phyloP scores from a whole-genome alignment of 2,329 filamentous ascomycete genomes.

The Phoma herbarum region DNA sequence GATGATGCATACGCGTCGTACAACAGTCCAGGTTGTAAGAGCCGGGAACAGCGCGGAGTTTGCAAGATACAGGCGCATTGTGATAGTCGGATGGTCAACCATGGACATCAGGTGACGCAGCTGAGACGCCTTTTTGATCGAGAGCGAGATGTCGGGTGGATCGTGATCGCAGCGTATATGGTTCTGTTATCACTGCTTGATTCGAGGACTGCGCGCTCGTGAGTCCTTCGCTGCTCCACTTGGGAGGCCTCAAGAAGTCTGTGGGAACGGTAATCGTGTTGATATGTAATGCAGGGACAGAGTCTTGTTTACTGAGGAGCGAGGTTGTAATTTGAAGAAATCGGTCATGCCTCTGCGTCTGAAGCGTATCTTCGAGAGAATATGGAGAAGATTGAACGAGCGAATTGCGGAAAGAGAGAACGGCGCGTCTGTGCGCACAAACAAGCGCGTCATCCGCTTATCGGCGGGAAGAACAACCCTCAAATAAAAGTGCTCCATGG shows the following conservation, averaged over 20 bases:
- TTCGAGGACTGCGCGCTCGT: background rate
- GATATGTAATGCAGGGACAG: too few species aligned
- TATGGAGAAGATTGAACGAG: constrained; percentile 2
- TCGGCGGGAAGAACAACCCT: constrained; percentile 20
- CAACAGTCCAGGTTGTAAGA: constrained; percentile 1
- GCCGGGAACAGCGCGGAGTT: background rate
- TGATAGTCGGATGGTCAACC: background rate
- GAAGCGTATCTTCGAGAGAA: background rate
- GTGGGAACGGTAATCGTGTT: background rate
- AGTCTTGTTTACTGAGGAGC: too few species aligned
- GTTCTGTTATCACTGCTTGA: background rate
- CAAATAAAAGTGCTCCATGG: constrained; percentile 25
- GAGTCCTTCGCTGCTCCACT: background rate
- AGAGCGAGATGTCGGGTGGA: background rate
- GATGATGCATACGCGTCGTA: constrained; percentile 7
- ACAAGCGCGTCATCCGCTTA: constrained; percentile 39
- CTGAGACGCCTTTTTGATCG: background rate
- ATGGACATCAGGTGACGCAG: background rate
- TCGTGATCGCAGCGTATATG: background rate
- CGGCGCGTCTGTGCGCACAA: constrained; percentile 23
- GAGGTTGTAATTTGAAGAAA: background rate
- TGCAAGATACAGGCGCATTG: background rate
- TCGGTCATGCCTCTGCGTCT: background rate
- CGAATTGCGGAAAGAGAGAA: constrained; percentile 13
- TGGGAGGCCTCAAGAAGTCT: background rate